Evolutionary conservation across 495 filamentous ascomycete genomes (phyloP).

Genomic region (Lepidopterella palustris): DNA sequence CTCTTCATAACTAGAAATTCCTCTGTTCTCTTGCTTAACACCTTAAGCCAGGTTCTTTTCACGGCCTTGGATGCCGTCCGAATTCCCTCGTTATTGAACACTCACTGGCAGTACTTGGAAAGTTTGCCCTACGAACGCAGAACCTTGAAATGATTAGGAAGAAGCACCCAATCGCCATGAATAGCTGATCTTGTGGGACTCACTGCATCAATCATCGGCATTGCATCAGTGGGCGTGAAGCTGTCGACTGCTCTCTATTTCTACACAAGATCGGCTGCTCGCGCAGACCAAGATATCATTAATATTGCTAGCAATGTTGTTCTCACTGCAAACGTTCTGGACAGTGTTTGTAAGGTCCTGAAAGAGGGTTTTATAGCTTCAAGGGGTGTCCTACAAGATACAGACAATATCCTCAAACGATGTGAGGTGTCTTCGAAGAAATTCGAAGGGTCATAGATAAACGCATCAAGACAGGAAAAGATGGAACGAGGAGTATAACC

Average conservation of each 20-base stretch:
- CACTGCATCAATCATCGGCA: constrained; percentile 13
- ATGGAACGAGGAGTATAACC: constrained; percentile 18
- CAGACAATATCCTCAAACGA: constrained; percentile 16
- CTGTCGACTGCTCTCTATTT: constrained; percentile 15
- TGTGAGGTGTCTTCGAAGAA: constrained; percentile 20
- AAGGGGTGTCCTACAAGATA: constrained; percentile 12
- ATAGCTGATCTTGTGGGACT: constrained; percentile 18
- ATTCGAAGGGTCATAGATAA: constrained; percentile 21
- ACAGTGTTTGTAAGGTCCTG: constrained; percentile 19
- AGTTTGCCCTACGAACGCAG: too few relatives aligned
- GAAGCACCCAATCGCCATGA: too few relatives aligned
- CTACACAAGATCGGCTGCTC: constrained; percentile 10
- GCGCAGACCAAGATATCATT: constrained; percentile 16
- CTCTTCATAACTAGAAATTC: too few relatives aligned
- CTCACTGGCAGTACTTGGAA: too few relatives aligned
- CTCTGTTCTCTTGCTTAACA: too few relatives aligned
- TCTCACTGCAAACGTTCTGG: constrained; percentile 17
- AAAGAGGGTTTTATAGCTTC: constrained; percentile 10
- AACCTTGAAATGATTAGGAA: too few relatives aligned
- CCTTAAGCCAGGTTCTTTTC: too few relatives aligned
- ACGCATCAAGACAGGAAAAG: constrained; percentile 13
- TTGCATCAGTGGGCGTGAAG: constrained; percentile 10
- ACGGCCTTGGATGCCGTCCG: too few relatives aligned
- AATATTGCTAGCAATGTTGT: constrained; percentile 20
- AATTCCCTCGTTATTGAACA: too few relatives aligned